Base-by-base conservation (phyloP, 441 rosid species). In the Populus hybrid region DNA sequence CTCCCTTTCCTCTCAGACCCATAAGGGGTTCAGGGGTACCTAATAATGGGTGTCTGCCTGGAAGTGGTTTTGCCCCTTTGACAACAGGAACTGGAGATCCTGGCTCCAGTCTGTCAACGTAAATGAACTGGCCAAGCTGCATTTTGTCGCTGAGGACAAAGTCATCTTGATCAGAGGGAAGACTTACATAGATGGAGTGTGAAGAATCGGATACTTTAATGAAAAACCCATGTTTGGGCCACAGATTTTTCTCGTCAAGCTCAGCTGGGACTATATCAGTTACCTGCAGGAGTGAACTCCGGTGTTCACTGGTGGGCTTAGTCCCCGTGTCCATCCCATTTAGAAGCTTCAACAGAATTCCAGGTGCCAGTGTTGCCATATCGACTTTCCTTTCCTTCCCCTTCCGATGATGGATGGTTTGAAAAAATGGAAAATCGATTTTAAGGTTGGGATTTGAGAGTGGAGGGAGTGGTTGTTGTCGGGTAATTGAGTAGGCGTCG, bases 201-300 rank as follows among this genome's bases (percentile, higher is more conserved):
- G 98, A 91, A 20, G 94, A 92, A 79, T 95, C 99, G 4, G 98
- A 95, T 72, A 95, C 84, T 84, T 95, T 93, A 68, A 95, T 91
- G 88, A 84, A 90, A 88, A 95, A 94, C 28, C 97, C 99, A 4
- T 92, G 97, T 77, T 84, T 89, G 6, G 99, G 97, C 83, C 89
- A 87, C 38, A 95, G 97, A 77, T 82, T 89, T 84, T 92, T 91
- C 89, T 92, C 97, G 75, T 94, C 99, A 16, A 95, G 99, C 71
- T 93, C 97, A 20, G 91, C 89, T 0, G 98, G 99, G 50, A 95
- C 98, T 9, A 95, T 95, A 74, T 93, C 99, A 0, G 97, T 92
- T 63, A 95, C 95, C 69, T 95, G 99, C 45, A 94, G 76, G 28
- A 95, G 85, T n/a, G 98, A 91, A 84, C 88, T 92, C 74, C 98